Percentiles rank a stretch among this genome's conserved stretches.
phyloP scores from a whole-genome alignment of 2,329 filamentous ascomycete genomes.

The Alternaria sp. region DNA sequence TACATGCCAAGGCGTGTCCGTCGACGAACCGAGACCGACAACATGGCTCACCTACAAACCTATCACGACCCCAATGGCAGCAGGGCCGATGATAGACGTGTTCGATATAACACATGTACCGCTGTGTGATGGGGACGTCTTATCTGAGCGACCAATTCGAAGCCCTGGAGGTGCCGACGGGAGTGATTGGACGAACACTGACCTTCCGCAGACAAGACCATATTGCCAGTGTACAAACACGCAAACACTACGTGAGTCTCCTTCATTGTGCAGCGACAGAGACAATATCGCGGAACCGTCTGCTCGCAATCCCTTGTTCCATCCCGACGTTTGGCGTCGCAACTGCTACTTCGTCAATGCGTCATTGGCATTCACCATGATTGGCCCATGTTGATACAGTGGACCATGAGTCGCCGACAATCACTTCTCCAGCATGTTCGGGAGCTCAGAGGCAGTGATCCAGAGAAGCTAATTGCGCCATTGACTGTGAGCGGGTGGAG shows the following conservation, averaged over 20 bases:
- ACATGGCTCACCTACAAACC: slow-evolving; percentile 38
- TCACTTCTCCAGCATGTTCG: background rate
- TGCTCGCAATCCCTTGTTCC: background rate
- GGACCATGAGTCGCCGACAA: background rate
- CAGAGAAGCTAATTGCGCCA: background rate
- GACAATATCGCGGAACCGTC: background rate
- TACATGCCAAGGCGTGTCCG: slow-evolving; percentile 27
- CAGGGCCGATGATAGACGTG: slow-evolving; percentile 40
- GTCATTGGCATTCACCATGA: background rate
- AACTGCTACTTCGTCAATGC: background rate
- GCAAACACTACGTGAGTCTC: background rate
- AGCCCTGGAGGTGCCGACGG: background rate
- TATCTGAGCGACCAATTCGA: background rate
- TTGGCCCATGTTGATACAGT: background rate
- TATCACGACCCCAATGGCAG: slow-evolving; percentile 38
- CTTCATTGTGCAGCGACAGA: background rate
- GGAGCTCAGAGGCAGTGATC: background rate
- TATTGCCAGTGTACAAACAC: background rate
- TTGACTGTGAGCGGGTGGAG: background rate
- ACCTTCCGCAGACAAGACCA: background rate
- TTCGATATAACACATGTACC: slow-evolving; percentile 42
- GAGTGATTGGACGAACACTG: background rate
- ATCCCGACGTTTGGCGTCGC: background rate
- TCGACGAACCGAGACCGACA: slow-evolving; percentile 33
- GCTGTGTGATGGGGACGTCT: background rate